Base-by-base conservation (phyloP, 768 basidiomycete species). In the Mycena belliarum region DNA sequence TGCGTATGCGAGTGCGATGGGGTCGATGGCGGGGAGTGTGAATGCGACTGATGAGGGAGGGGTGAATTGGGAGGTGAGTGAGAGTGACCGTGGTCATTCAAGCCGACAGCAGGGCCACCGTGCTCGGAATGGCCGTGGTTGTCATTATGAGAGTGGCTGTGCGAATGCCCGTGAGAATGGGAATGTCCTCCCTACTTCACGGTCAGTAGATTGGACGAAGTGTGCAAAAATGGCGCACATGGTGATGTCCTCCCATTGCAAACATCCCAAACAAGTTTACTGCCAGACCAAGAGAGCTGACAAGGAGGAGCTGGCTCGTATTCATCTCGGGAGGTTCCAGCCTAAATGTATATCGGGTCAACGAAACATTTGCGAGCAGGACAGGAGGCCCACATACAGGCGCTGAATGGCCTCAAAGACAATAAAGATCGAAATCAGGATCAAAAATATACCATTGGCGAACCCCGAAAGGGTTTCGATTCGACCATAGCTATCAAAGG, bases 251-350 rank as follows among this genome's bases (percentile, higher is more conserved):
- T 6, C 97, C 97, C 81, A 97, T 99, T 1, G 97, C 97, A 69
- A 95, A 92, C 94, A 99, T 97, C 35, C 97, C 97, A 65, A 98
- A 98, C 20, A 99, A 74, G 70, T 99, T 99, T 45, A 99, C 94
- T 1, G 80, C 93, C 11, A 99, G 76, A 9, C 97, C 97, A 25
- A 98, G 72, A 5, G 87, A 83, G 60, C 93, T 96, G 49, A 99
- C 90, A 1, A 97, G 78, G 38, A 99, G 73, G 0, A 99, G 79
- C 67, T 98, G 96, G 60, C 83, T 90, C 3, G 95, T 97, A 65
- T 93, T 95, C 94, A 99, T 99, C 66, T 98, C 95, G 2, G 97
- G 97, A 21, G 97, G 95, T 61, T 96, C 89, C 65, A 96, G 68
- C 38, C 93, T 95, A 58, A 11, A 52, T 14, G 37, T 32, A 20